These are phyloP conservation scores for Lactuca sativa DNA, from an alignment of 129 eudicot genomes.

Conservation along the genomic window DNA sequence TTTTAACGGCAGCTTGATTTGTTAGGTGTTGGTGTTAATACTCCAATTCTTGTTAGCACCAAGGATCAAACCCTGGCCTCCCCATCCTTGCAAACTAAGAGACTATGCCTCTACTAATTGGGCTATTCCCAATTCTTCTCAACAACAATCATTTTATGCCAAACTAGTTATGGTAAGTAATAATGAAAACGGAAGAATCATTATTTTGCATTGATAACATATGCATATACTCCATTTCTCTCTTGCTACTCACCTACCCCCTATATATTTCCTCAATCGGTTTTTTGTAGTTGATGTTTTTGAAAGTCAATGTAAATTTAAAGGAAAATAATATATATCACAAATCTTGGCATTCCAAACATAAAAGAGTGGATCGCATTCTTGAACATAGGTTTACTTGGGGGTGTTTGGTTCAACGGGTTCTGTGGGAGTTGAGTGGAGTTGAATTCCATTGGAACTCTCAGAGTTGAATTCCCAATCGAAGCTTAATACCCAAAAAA, in stretches of 20 bases:
- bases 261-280: not conserved
- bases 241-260: slow-evolving; percentile 6
- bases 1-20: too few species aligned
- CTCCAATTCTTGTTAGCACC: too few species aligned
- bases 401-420: not conserved
- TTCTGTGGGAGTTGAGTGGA: too few species aligned
- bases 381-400: slow-evolving; percentile 9
- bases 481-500: not conserved
- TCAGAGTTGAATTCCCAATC: not conserved
- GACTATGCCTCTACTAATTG: too few species aligned
- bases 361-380: too few species aligned
- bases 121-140: not conserved
- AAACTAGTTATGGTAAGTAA: not conserved
- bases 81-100: too few species aligned
- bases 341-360: not conserved
- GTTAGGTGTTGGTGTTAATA: too few species aligned
- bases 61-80: too few species aligned
- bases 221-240: slow-evolving; percentile 7
- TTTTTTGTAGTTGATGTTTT: not conserved
- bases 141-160: slow-evolving; percentile 1
- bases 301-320: not conserved
- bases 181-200: slow-evolving; percentile 1
- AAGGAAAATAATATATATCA: not conserved
- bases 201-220: not conserved
- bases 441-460: too few species aligned